Evolutionary conservation across 2,329 filamentous ascomycete genomes (phyloP).

Genomic region (Gaeumannomyces tritici): DNA sequence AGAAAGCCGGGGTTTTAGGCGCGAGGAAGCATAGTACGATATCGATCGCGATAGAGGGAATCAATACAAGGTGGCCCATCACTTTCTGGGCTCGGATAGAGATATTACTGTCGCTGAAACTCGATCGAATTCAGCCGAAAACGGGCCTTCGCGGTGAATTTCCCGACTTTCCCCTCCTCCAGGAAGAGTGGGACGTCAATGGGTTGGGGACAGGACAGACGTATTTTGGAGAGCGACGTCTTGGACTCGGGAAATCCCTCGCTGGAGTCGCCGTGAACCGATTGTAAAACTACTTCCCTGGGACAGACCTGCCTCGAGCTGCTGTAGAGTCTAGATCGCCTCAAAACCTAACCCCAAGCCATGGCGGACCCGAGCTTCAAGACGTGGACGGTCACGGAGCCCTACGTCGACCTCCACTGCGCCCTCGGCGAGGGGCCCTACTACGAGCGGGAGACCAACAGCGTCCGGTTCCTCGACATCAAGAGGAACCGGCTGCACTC

Average conservation of each 20-base stretch:
- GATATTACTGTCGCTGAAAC: not conserved
- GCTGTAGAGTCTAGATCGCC: too few species aligned
- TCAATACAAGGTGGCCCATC: not conserved
- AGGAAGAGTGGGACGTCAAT: not conserved
- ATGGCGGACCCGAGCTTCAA: too few species aligned
- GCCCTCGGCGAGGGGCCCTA: conserved; percentile 65
- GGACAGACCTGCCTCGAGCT: too few species aligned
- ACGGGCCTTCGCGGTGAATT: not conserved
- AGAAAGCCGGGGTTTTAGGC: not conserved
- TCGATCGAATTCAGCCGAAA: not conserved
- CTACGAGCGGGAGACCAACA: conserved; percentile 56
- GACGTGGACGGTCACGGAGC: conserved; percentile 26
- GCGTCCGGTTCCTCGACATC: conserved; percentile 75
- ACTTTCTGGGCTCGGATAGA: not conserved
- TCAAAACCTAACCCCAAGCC: too few species aligned
- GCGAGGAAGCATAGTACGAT: not conserved
- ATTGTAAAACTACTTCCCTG: not conserved
- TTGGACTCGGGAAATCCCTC: not conserved
- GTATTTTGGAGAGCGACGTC: not conserved
- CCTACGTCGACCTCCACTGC: conserved; percentile 55
- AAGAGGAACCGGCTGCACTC: conserved; percentile 65
- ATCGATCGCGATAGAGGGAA: too few species aligned
- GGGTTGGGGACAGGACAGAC: not conserved
- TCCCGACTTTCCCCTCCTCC: not conserved
- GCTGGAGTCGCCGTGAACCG: not conserved